phyloP scores from a whole-genome alignment of 805 yeast species.

The Metschnikowia borealis region DNA sequence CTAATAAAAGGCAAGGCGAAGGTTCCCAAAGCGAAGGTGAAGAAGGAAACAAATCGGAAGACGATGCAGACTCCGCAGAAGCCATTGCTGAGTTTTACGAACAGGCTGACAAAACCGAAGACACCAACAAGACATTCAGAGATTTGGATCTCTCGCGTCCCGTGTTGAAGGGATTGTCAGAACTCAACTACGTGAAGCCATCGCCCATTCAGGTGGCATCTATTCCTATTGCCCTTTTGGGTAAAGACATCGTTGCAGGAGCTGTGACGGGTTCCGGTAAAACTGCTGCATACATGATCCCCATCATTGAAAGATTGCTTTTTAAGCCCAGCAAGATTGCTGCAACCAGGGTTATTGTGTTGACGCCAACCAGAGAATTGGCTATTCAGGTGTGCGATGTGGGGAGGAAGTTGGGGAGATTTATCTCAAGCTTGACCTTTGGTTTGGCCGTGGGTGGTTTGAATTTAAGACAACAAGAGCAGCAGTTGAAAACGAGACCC shows the following conservation, averaged over 20 bases:
- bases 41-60: conserved; percentile 26
- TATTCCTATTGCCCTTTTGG: conserved; percentile 87
- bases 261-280: conserved; percentile 99
- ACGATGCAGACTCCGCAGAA: conserved; percentile 65
- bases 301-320: conserved; percentile 85
- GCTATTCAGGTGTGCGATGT: conserved; percentile 96
- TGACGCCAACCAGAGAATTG: conserved; percentile 96
- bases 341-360: conserved; percentile 83
- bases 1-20: no score
- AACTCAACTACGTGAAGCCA: conserved; percentile 80
- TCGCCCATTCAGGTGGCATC: conserved; percentile 93
- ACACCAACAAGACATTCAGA: conserved; percentile 63
- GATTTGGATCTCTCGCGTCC: conserved; percentile 85
- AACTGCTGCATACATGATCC: conserved; percentile 97
- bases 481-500: conserved; percentile 85
- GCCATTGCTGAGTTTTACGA: conserved; percentile 76
- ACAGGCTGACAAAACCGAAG: conserved; percentile 41
- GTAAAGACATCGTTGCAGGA: conserved; percentile 97
- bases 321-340: conserved; percentile 85
- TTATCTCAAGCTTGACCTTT: conserved; percentile 69
- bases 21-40: conserved; percentile 15
- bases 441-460: conserved; percentile 98
- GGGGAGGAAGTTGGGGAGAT: conserved; percentile 78
- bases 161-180: conserved; percentile 73
- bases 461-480: conserved; percentile 92